A percentile compares a stretch with the other conserved stretches of the same genome.
Evolutionary conservation across 768 basidiomycete genomes (phyloP).

Genomic region (Phylloporus sp.): DNA sequence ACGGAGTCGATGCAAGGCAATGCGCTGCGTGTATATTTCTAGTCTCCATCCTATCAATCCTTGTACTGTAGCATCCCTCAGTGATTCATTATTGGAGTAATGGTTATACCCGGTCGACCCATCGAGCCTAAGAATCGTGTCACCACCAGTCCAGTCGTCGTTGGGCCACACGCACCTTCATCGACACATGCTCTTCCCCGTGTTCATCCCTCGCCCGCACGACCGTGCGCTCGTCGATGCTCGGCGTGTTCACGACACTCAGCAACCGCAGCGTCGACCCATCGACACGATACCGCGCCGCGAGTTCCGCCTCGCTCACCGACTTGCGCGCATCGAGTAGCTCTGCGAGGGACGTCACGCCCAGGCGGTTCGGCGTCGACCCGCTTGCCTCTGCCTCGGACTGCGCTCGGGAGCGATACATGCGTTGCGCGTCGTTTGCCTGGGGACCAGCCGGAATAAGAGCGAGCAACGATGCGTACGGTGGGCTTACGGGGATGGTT

Average conservation of each 20-base stretch:
- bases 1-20: conserved; percentile 57
- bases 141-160: not conserved
- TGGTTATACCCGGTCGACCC: conserved; percentile 21
- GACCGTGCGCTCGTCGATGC: conserved; percentile 46
- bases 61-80: conserved; percentile 8
- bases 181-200: conserved; percentile 52
- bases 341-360: conserved; percentile 48
- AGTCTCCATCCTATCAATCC: conserved; percentile 16
- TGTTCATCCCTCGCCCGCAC: conserved; percentile 45
- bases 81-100: not conserved
- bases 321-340: conserved; percentile 64
- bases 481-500: conserved; percentile 42
- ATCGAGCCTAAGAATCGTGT: conserved; percentile 22
- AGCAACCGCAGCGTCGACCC: conserved; percentile 47
- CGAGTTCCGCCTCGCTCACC: conserved; percentile 44
- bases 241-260: conserved; percentile 62
- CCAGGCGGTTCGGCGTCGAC: conserved; percentile 49
- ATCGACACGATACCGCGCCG: conserved; percentile 54
- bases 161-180: conserved; percentile 39
- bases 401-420: conserved; percentile 51
- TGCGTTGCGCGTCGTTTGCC: conserved; percentile 34
- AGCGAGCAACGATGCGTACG: too few relatives aligned
- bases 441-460: too few relatives aligned
- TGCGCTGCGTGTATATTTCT: conserved; percentile 69
- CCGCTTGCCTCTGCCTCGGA: conserved; percentile 54